Evolutionary conservation across 2,329 filamentous ascomycete species (phyloP).

Genomic region (Diaporthe helianthi): DNA sequence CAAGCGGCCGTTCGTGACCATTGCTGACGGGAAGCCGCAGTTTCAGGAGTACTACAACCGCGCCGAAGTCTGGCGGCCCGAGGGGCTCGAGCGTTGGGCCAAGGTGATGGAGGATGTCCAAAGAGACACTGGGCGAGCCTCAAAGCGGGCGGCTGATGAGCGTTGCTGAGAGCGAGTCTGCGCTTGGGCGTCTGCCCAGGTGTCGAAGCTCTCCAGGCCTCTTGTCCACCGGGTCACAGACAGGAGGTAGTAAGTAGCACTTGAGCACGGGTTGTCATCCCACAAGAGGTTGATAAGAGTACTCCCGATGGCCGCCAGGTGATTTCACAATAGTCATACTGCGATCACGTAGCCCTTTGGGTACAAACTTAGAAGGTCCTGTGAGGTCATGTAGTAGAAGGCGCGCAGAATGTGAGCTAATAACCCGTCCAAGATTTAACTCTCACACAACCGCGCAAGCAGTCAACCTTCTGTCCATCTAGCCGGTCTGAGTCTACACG

Average conservation of each 20-base stretch:
- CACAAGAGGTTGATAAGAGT: background rate
- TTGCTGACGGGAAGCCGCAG: slow-evolving; percentile 46
- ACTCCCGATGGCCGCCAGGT: too few species aligned
- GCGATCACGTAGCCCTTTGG: background rate
- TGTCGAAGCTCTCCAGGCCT: background rate
- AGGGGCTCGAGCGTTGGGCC: slow-evolving; percentile 43
- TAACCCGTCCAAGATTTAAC: background rate
- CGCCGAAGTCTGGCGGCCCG: slow-evolving; percentile 43
- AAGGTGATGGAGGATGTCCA: slow-evolving; percentile 38
- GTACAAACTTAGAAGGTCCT: background rate
- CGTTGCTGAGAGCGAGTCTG: background rate
- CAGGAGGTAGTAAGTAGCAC: background rate
- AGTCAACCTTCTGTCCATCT: background rate
- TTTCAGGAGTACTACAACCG: slow-evolving; percentile 48
- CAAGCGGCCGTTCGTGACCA: slow-evolving; percentile 47
- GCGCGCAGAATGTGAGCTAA: background rate
- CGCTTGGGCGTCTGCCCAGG: background rate
- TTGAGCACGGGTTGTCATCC: background rate
- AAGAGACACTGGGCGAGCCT: slow-evolving; percentile 22
- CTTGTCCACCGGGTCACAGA: background rate
- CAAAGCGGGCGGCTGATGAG: slow-evolving; percentile 19
- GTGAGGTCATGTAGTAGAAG: background rate
- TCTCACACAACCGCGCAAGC: background rate
- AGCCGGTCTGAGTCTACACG: background rate
- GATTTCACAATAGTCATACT: background rate